These are phyloP conservation scores for Trichocomaceae sp. DNA, from an alignment of 2,329 filamentous ascomycete genomes.

Conservation along the genomic window DNA sequence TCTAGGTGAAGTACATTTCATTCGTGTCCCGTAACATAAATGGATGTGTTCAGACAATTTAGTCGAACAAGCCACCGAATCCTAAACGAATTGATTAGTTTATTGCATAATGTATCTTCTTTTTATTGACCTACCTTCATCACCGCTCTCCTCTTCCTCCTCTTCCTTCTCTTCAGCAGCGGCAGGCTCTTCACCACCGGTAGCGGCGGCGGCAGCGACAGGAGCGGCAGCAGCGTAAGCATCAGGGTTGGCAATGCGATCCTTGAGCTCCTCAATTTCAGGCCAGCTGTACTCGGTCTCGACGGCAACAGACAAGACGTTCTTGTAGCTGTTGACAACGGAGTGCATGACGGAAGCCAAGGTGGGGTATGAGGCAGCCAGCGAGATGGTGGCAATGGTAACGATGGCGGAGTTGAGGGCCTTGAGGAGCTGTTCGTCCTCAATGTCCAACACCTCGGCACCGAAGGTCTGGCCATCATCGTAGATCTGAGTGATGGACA, in stretches of 20 bases:
- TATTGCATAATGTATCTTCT: background rate
- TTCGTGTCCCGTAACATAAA: conserved; percentile 22
- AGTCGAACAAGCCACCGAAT: conserved; percentile 76
- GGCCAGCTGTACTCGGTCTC: conserved; percentile 90
- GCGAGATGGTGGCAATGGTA: conserved; percentile 83
- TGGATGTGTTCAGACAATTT: conserved; percentile 29
- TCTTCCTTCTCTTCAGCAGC: conserved; percentile 52
- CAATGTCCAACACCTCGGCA: conserved; percentile 79
- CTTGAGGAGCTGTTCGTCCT: conserved; percentile 88
- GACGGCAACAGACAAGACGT: conserved; percentile 75
- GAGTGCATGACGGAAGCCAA: conserved; percentile 95
- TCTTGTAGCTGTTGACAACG: conserved; percentile 97
- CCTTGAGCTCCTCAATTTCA: conserved; percentile 96
- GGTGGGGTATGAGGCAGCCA: conserved; percentile 92
- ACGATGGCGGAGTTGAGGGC: conserved; percentile 72
- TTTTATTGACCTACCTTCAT: conserved; percentile 39
- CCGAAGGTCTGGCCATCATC: conserved; percentile 93
- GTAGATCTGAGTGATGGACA: conserved; percentile 94
- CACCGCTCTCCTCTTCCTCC: conserved; percentile 60
- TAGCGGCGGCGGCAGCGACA: conserved; percentile 52
- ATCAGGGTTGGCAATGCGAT: conserved; percentile 98
- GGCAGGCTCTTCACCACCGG: conserved; percentile 46
- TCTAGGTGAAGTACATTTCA: conserved; percentile 33
- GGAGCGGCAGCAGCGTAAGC: conserved; percentile 84
- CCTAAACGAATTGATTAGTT: conserved; percentile 41